Percentiles rank a stretch among this genome's conserved stretches.
These are phyloP conservation scores for Trametes cingulata DNA, from an alignment of 768 basidiomycete species.

Conservation along the genomic window DNA sequence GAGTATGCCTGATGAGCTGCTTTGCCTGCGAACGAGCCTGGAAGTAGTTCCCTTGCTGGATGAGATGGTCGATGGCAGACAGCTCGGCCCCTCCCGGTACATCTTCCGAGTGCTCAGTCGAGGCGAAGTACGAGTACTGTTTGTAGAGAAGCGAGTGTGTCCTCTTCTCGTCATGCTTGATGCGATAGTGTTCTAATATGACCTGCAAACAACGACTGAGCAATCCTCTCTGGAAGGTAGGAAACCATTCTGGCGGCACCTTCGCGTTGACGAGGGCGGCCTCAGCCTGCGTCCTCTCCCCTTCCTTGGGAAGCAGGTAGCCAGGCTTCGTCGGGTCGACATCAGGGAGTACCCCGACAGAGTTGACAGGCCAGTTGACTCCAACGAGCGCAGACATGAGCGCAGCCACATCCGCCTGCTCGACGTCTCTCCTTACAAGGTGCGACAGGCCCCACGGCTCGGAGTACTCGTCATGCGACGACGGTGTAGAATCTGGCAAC, in stretches of 20 bases:
- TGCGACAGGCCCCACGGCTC: conserved; percentile 59
- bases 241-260: no score
- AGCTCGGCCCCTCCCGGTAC: conserved; percentile 40
- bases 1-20: conserved; percentile 51
- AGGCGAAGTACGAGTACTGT: conserved; percentile 55
- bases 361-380: conserved; percentile 76
- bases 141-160: conserved; percentile 59
- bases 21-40: conserved; percentile 51
- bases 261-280: conserved; percentile 66
- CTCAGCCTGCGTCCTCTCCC: conserved; percentile 52
- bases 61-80: conserved; percentile 45
- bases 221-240: no score
- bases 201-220: conserved; percentile 46
- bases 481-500: conserved; percentile 47
- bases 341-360: conserved; percentile 80
- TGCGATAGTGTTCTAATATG: conserved; percentile 72
- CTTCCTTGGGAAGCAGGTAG: conserved; percentile 49
- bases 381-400: conserved; percentile 79
- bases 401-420: conserved; percentile 80
- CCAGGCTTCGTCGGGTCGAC: conserved; percentile 61
- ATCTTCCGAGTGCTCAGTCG: conserved; percentile 23
- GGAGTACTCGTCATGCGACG: conserved; percentile 75
- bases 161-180: conserved; percentile 72
- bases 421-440: conserved; percentile 69
- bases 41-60: conserved; percentile 45